Evolutionary conservation across 768 basidiomycete genomes (phyloP), one percentile per base, ranked within the genome.

Genomic region (Mycena floridula): DNA sequence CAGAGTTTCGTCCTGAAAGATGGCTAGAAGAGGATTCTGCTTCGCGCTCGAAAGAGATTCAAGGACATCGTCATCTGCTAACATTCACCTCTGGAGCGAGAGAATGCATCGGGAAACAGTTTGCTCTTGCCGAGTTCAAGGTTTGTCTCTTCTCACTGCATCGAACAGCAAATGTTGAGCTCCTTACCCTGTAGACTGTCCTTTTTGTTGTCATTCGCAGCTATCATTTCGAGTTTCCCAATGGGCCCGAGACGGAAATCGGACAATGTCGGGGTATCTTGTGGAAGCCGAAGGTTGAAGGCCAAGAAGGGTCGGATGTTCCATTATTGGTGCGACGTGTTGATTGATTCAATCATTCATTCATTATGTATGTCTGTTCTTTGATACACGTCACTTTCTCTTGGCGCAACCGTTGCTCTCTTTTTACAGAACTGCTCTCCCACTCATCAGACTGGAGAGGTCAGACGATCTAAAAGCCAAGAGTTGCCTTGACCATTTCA

Each of bases 1-100:
- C 69, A 20, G 69, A 70, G 38, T 88, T 80, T 57, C 65, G 72
- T 30, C 85, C 84, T 0, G 77, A 79, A 43, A 66, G 85, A 5
- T 87, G 85, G 85, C 61, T 85, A 7, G n/a, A n/a, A n/a, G n/a
- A n/a, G n/a, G n/a, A n/a, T n/a, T n/a, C n/a, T n/a, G 57, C 60
- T 1, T 48, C 48, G n/a, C 42, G 47, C 21, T 66, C 69, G 1
- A 68, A 67, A 25, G 67, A 68, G 22, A 59, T 76, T 2, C 69
- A 70, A 50, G 78, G 76, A 12, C 62, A 77, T 49, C 64, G 68
- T 1, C 76, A 79, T 50, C 54, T 77, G 9, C 55, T 77, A 21
- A 72, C 74, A 0, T 80, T 80, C 49, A 60, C 67, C 9, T 74
- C 77, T 53, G 77, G 78, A 0, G 72, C 74, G 2, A 57, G 76